These are phyloP conservation scores for Podila verticillata DNA, from an alignment of 192 early-diverging fungal genomes.

Conservation along the genomic window DNA sequence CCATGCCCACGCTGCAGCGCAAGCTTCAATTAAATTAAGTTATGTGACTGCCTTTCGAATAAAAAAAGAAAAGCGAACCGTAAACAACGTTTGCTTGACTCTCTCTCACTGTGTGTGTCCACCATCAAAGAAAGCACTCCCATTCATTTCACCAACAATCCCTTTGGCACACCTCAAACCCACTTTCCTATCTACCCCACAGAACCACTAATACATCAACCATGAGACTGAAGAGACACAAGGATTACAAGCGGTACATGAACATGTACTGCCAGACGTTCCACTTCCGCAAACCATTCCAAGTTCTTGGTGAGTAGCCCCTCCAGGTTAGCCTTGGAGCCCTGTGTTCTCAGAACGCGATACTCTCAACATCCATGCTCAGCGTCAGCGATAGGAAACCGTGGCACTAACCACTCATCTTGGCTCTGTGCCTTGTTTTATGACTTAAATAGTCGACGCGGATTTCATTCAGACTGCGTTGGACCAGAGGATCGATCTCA, in stretches of 20 bases:
- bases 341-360: not conserved
- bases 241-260: slow-evolving; percentile 86
- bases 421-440: slow-evolving; percentile 5
- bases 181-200: too few relatives aligned
- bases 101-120: not conserved
- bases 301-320: slow-evolving; percentile 71
- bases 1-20: not conserved
- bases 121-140: not conserved
- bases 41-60: not conserved
- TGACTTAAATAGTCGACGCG: slow-evolving; percentile 71
- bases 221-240: slow-evolving; percentile 89
- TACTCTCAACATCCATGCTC: too few relatives aligned
- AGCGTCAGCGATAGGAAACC: too few relatives aligned
- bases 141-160: not conserved
- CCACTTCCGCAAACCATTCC: slow-evolving; percentile 94
- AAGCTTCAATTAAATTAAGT: too few relatives aligned
- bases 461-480: slow-evolving; percentile 81
- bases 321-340: not conserved
- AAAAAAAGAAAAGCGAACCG: not conserved
- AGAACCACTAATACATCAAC: slow-evolving; percentile 1
- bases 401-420: too few relatives aligned
- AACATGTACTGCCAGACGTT: slow-evolving; percentile 80
- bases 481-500: slow-evolving; percentile 69
- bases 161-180: not conserved
- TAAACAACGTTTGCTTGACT: not conserved